These are phyloP conservation scores for Alternaria rosae DNA, from an alignment of 2,329 filamentous ascomycete species.

Conservation along the genomic window DNA sequence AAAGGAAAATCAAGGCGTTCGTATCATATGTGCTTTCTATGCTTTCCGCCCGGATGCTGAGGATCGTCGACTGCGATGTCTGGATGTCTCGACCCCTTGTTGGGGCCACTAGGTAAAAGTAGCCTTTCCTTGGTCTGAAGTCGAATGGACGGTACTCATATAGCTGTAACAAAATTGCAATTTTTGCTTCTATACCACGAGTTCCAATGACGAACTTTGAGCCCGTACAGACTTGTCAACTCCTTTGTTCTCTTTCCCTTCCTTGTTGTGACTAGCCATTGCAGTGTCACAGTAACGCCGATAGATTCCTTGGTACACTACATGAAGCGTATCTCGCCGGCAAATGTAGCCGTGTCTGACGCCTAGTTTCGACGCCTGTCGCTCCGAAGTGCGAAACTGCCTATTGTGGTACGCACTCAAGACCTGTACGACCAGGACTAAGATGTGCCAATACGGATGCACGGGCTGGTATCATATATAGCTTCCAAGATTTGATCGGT, in stretches of 20 bases:
- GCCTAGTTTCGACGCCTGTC: conserved; percentile 6
- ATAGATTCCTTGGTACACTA: not conserved
- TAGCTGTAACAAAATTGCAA: conserved; percentile 13
- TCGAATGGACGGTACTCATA: conserved; percentile 1
- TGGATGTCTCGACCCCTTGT: not conserved
- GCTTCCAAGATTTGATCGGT: not conserved
- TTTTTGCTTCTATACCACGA: not conserved
- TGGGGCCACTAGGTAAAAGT: conserved; percentile 6
- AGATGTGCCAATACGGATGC: not conserved
- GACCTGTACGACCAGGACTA: not conserved
- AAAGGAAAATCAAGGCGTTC: conserved; percentile 10
- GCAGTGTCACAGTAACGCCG: not conserved
- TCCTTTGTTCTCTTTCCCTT: not conserved
- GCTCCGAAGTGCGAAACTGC: not conserved
- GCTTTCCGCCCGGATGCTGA: conserved; percentile 6
- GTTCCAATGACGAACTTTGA: not conserved
- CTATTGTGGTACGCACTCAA: conserved; percentile 1
- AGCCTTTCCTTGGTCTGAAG: not conserved
- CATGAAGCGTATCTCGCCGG: not conserved
- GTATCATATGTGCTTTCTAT: conserved; percentile 2
- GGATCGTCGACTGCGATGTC: conserved; percentile 5
- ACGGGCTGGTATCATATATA: not conserved
- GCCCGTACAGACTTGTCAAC: not conserved
- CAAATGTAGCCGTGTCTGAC: conserved; percentile 9
- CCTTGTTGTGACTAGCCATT: not conserved